Conservation (phyloP, 176 grass and related monocot genomes). For the Hordeum marinum region DNA sequence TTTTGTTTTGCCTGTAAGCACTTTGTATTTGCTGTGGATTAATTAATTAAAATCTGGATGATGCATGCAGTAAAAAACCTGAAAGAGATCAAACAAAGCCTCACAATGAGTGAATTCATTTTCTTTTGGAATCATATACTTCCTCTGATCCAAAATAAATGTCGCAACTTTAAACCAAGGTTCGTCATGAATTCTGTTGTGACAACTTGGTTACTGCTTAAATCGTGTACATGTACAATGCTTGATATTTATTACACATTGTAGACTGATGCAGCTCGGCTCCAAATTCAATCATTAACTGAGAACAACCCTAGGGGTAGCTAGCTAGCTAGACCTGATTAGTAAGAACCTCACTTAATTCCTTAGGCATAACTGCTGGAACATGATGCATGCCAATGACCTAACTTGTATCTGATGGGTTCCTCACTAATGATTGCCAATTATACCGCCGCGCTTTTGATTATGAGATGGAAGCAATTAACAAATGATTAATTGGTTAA, state of each 20-base stretch:
- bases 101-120: not conserved
- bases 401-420: constrained; percentile 22
- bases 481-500: constrained; percentile 38
- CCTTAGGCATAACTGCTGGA: constrained; percentile 15
- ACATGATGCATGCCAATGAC: constrained; percentile 34
- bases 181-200: not conserved
- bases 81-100: not conserved
- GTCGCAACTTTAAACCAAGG: too few species aligned
- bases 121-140: not conserved
- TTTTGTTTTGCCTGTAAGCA: not conserved
- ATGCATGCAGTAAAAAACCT: not conserved
- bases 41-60: not conserved
- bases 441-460: constrained; percentile 40
- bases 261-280: not conserved
- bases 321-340: constrained; percentile 23
- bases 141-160: too few species aligned
- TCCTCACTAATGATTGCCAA: constrained; percentile 48
- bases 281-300: constrained; percentile 44
- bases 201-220: not conserved
- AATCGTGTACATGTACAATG: not conserved
- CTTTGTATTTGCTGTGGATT: not conserved
- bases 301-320: constrained; percentile 15
- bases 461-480: constrained; percentile 40
- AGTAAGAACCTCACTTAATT: constrained; percentile 26
- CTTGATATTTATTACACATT: not conserved